Conservation (phyloP, 2,329 filamentous ascomycete genomes). For the Fusarium burgessii region DNA sequence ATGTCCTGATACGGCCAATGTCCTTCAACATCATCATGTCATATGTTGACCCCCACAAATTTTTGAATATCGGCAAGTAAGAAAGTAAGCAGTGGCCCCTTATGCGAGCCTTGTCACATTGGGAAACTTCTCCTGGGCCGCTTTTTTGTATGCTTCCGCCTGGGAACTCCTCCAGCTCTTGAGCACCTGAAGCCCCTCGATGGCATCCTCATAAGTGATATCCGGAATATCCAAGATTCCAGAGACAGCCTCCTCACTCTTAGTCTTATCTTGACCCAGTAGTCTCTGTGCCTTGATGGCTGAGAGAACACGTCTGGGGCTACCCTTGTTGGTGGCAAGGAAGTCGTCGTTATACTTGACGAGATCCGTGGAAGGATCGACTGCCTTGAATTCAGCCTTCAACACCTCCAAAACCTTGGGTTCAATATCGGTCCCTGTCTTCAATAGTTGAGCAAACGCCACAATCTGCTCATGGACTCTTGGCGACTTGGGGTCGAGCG, state of each 20-base stretch:
- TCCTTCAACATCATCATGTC: conserved; percentile 2
- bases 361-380: conserved; percentile 69
- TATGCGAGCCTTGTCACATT: conserved; percentile 61
- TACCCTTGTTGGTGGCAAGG: conserved; percentile 70
- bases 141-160: conserved; percentile 61
- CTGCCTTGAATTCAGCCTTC: conserved; percentile 72
- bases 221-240: conserved; percentile 65
- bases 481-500: conserved; percentile 76
- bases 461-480: conserved; percentile 81
- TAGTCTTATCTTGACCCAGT: conserved; percentile 67
- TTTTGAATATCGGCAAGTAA: conserved; percentile 16
- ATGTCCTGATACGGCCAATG: conserved; percentile 12
- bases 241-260: conserved; percentile 72
- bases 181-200: conserved; percentile 58
- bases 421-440: conserved; percentile 67
- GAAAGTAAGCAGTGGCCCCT: conserved; percentile 7
- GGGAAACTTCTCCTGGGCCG: conserved; percentile 63
- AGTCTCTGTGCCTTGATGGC: conserved; percentile 70
- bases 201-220: conserved; percentile 67
- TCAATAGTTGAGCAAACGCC: conserved; percentile 74
- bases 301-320: conserved; percentile 71
- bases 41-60: conserved; percentile 1
- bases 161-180: conserved; percentile 63
- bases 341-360: conserved; percentile 75
- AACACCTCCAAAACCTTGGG: conserved; percentile 76